Conservation (phyloP, 352 stramenopile genomes). For the Globisporangium echinulatum region DNA sequence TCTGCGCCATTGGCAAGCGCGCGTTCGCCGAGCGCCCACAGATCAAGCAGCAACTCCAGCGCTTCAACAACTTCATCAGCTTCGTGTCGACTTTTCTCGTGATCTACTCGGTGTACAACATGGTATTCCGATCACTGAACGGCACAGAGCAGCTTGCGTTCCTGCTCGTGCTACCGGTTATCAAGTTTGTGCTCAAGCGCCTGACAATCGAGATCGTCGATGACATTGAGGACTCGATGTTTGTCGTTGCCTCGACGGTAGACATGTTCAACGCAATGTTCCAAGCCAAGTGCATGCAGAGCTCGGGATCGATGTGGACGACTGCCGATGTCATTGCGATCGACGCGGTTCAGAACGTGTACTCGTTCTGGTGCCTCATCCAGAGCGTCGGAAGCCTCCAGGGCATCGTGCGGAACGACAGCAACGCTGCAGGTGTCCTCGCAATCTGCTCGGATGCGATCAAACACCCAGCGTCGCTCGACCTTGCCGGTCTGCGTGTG, state of each 20-base stretch:
- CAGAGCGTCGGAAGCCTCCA: not conserved
- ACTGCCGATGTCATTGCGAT: conserved; percentile 12
- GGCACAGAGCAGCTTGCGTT: conserved; percentile 6
- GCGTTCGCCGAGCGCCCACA: conserved; percentile 12
- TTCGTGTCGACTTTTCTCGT: not conserved
- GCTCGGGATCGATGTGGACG: conserved; percentile 7
- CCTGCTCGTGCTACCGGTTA: conserved; percentile 6
- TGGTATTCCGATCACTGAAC: conserved; percentile 1
- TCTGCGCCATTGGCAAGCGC: not conserved
- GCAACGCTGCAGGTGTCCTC: not conserved
- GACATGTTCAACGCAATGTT: conserved; percentile 13
- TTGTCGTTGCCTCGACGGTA: not conserved
- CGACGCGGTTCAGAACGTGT: conserved; percentile 6
- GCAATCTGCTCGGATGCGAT: not conserved
- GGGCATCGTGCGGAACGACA: not conserved
- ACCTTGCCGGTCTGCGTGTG: not conserved
- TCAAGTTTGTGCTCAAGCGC: conserved; percentile 7
- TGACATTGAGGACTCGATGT: conserved; percentile 5
- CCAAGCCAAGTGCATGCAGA: conserved; percentile 19
- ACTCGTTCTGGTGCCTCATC: not conserved
- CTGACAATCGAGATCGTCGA: not conserved
- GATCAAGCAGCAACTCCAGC: conserved; percentile 2
- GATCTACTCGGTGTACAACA: conserved; percentile 6
- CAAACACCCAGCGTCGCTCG: not conserved
- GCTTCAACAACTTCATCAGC: conserved; percentile 1